These are phyloP conservation scores for Sphenostylis stenocarpa DNA, from an alignment of 306 rosid genomes.

Conservation along the genomic window DNA sequence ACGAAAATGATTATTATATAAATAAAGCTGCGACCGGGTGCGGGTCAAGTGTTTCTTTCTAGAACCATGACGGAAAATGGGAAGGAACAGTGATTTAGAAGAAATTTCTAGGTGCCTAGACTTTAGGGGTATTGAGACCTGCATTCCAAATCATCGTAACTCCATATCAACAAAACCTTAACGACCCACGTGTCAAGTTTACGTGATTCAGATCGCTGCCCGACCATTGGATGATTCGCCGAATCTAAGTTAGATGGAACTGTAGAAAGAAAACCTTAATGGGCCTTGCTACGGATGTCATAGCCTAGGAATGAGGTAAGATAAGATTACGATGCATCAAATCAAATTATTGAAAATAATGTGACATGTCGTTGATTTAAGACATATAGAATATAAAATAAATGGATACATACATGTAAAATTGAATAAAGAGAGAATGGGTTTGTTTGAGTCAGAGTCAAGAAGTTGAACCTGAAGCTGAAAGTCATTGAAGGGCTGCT, in stretches of 20 bases:
- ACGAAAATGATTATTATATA: neutral
- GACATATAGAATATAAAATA: neutral
- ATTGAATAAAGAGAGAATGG: neutral
- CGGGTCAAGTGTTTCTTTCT: neutral
- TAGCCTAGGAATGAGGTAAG: neutral
- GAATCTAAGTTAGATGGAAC: neutral
- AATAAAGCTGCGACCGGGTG: neutral
- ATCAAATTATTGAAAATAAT: neutral
- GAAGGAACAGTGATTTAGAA: neutral
- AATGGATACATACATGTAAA: neutral
- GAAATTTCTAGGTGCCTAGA: neutral
- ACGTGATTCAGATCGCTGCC: neutral
- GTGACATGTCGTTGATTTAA: neutral
- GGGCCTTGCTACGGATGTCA: neutral
- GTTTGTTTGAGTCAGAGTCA: constrained; percentile 31
- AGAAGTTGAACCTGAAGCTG: constrained; percentile 2
- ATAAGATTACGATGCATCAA: neutral
- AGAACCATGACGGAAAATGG: neutral
- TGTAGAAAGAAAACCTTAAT: neutral
- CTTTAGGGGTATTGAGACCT: neutral
- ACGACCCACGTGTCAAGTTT: neutral
- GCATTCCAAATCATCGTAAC: neutral
- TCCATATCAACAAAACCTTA: neutral
- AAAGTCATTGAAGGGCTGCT: constrained; percentile 17
- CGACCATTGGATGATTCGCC: neutral